Conservation (phyloP, 371 early-diverging fungal genomes). For the Apophysomyces trapeziformis region DNA sequence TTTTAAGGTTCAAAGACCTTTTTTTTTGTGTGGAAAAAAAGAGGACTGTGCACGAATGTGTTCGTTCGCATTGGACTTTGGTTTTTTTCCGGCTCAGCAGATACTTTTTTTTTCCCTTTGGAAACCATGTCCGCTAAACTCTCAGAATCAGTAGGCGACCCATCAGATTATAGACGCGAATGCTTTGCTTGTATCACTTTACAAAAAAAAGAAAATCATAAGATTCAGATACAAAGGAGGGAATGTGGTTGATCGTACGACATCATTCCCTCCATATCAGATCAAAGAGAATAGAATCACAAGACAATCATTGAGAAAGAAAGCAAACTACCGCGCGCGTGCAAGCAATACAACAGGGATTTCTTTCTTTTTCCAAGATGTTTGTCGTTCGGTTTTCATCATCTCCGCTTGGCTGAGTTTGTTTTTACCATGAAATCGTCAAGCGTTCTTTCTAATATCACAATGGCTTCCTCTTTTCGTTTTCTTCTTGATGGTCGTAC, state of each 20-base stretch:
- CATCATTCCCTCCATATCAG: background rate
- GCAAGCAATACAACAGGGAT: no score
- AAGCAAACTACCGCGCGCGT: no score
- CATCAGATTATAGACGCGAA: no score
- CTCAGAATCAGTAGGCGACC: background rate
- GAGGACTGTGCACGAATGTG: conserved; percentile 10
- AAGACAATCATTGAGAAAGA: background rate
- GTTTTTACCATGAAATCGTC: conserved; percentile 1
- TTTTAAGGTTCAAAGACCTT: background rate
- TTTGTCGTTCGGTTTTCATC: background rate
- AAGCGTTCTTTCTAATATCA: conserved; percentile 5
- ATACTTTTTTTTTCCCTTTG: background rate
- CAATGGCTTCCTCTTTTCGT: background rate
- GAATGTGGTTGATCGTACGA: background rate
- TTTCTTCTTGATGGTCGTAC: background rate
- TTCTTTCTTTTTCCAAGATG: background rate
- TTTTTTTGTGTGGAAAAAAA: background rate
- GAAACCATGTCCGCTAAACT: background rate
- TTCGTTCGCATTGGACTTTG: background rate
- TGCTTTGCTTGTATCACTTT: background rate
- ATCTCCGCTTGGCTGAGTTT: background rate
- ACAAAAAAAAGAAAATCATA: no score
- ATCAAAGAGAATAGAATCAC: background rate
- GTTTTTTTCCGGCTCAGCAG: background rate
- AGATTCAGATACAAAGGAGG: background rate